Conservation (phyloP, 1,284 basidiomycete species). For the Thecaphora thlaspeos region DNA sequence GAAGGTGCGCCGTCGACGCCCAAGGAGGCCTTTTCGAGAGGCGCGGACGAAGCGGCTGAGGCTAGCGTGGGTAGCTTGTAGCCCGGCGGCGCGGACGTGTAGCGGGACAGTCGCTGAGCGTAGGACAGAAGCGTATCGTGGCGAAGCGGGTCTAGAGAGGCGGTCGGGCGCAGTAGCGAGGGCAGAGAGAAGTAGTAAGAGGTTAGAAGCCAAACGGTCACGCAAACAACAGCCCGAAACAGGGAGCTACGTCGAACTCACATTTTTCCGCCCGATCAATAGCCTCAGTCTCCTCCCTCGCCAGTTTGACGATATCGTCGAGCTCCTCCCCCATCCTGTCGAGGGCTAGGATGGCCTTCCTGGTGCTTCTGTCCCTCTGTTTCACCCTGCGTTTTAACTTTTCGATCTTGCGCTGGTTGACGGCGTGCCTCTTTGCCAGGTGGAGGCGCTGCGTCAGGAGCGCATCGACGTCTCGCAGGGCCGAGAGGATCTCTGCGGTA, state of each 20-base stretch:
- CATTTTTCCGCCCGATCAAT: constrained; percentile 27
- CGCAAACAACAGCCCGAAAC: background rate
- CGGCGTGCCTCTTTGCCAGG: constrained; percentile 25
- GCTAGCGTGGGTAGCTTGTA: constrained; percentile 22
- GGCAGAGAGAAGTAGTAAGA: too few species aligned
- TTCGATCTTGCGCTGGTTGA: constrained; percentile 27
- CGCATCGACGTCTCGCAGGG: constrained; percentile 18
- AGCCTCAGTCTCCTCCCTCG: constrained; percentile 17
- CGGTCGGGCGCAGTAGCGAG: too few species aligned
- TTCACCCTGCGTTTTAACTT: constrained; percentile 16
- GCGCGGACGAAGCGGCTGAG: constrained; percentile 4
- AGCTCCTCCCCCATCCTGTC: constrained; percentile 29
- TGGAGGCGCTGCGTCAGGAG: constrained; percentile 16
- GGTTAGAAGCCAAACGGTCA: background rate
- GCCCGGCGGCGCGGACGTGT: constrained; percentile 43
- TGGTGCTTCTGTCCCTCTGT: constrained; percentile 20
- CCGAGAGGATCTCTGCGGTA: constrained; percentile 7
- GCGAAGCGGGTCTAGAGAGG: constrained; percentile 15
- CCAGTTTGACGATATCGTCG: constrained; percentile 20
- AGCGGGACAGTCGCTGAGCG: constrained; percentile 38
- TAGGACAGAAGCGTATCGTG: constrained; percentile 28
- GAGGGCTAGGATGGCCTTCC: constrained; percentile 25
- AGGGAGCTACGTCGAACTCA: background rate
- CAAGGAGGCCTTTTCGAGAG: too few species aligned
- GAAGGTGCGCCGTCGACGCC: background rate